phyloP scores from a whole-genome alignment of 2,329 filamentous ascomycete species.

The Ascochyta fabae region DNA sequence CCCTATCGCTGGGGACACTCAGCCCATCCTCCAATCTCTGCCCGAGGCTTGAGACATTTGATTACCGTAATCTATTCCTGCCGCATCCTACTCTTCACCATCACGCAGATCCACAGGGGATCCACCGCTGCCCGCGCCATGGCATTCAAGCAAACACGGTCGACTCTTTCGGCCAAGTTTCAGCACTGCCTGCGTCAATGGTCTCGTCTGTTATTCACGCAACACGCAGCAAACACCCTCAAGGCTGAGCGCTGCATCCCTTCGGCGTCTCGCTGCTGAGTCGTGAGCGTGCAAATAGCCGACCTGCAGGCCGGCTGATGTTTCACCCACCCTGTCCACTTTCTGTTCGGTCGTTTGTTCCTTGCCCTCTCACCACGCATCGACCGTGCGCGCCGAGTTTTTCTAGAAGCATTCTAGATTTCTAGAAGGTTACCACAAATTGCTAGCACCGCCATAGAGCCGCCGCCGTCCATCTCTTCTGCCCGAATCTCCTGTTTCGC shows the following conservation, averaged over 20 bases:
- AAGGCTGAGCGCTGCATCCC: conserved; percentile 1
- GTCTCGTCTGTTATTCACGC: conserved; percentile 13
- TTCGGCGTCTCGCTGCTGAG: conserved; percentile 10
- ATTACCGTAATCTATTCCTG: conserved; percentile 34
- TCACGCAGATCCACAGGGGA: conserved; percentile 27
- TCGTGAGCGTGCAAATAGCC: conserved; percentile 7
- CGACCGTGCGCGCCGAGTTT: conserved; percentile 27
- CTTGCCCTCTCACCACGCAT: conserved; percentile 23
- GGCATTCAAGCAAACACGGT: conserved; percentile 11
- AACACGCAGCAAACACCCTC: conserved; percentile 2
- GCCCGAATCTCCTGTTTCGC: conserved; percentile 24
- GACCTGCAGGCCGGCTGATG: conserved; percentile 20
- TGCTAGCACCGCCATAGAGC: conserved; percentile 25
- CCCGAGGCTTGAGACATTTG: conserved; percentile 23
- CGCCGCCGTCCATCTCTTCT: conserved; percentile 36
- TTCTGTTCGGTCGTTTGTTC: neutral
- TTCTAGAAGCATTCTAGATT: conserved; percentile 34
- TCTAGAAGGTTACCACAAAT: conserved; percentile 44
- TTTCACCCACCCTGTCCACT: conserved; percentile 25
- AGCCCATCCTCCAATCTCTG: conserved; percentile 27
- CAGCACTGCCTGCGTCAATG: conserved; percentile 19
- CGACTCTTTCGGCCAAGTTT: conserved; percentile 2
- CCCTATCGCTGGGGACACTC: conserved; percentile 39
- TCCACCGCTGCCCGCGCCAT: conserved; percentile 11
- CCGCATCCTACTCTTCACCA: conserved; percentile 28